These are phyloP conservation scores for Fusarium secorum DNA, from an alignment of 2,329 filamentous ascomycete genomes.

Conservation along the genomic window DNA sequence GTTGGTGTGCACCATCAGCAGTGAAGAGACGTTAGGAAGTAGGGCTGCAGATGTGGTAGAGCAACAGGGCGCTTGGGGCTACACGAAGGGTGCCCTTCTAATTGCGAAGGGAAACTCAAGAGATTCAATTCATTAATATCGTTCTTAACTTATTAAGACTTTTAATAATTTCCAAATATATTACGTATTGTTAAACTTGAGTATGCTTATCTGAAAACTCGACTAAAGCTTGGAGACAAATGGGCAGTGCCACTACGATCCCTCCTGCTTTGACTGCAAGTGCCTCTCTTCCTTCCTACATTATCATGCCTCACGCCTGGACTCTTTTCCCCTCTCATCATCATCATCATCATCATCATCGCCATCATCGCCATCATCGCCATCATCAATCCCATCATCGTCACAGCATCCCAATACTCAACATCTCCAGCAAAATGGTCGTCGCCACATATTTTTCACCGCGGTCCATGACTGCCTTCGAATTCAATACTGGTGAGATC, in stretches of 20 bases:
- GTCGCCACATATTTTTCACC: no score
- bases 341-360: neutral
- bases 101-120: neutral
- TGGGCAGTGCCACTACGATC: neutral
- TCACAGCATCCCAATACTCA: neutral
- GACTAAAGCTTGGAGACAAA: neutral
- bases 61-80: neutral
- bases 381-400: neutral
- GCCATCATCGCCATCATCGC: no score
- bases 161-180: accelerated
- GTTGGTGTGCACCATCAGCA: accelerated
- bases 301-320: accelerated
- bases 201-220: neutral
- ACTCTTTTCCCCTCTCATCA: accelerated
- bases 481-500: neutral
- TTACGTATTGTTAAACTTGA: neutral
- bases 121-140: accelerated
- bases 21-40: neutral
- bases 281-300: neutral
- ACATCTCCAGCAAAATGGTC: neutral
- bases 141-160: accelerated
- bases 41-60: neutral
- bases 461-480: neutral
- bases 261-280: neutral
- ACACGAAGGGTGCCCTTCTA: neutral